phyloP scores from a whole-genome alignment of 495 filamentous ascomycete genomes.

The Thermothielavioides terrestris region DNA sequence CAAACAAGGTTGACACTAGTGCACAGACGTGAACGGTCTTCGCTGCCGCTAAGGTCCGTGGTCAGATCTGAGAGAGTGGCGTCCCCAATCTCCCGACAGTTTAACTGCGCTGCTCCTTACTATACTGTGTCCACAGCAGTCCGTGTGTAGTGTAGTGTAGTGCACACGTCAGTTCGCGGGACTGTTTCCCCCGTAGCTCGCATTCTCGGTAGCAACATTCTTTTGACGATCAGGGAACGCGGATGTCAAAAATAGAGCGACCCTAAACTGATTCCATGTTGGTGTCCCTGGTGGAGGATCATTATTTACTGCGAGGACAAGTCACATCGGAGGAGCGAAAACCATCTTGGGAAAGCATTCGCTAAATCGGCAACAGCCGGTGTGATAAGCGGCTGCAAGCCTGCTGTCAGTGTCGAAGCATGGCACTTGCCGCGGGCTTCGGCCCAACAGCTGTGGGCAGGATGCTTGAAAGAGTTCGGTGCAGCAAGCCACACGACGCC shows the following conservation, averaged over 20 bases:
- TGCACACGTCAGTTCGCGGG: too few relatives aligned
- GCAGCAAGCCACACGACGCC: not conserved
- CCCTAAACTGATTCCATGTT: not conserved
- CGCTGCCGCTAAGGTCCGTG: constrained; percentile 8
- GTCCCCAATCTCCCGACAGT: not conserved
- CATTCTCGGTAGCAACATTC: constrained; percentile 1
- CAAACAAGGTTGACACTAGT: constrained; percentile 23
- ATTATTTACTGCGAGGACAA: too few relatives aligned
- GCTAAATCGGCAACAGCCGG: too few relatives aligned
- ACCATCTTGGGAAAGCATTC: too few relatives aligned
- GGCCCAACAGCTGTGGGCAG: not conserved
- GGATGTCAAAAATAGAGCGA: constrained; percentile 4
- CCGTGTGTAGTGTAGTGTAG: too few relatives aligned
- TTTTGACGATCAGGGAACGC: constrained; percentile 6
- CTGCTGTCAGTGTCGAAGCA: too few relatives aligned
- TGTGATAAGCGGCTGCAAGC: too few relatives aligned
- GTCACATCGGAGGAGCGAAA: not conserved
- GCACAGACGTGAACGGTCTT: too few relatives aligned
- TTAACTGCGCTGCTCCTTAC: not conserved
- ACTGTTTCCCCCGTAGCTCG: too few relatives aligned
- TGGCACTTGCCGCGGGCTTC: too few relatives aligned
- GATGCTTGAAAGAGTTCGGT: not conserved
- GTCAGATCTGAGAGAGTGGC: constrained; percentile 7
- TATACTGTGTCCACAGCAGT: too few relatives aligned
- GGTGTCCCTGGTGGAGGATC: not conserved